phyloP scores from a whole-genome alignment of 176 grass and related monocot species.

The Aegilops umbellulata region DNA sequence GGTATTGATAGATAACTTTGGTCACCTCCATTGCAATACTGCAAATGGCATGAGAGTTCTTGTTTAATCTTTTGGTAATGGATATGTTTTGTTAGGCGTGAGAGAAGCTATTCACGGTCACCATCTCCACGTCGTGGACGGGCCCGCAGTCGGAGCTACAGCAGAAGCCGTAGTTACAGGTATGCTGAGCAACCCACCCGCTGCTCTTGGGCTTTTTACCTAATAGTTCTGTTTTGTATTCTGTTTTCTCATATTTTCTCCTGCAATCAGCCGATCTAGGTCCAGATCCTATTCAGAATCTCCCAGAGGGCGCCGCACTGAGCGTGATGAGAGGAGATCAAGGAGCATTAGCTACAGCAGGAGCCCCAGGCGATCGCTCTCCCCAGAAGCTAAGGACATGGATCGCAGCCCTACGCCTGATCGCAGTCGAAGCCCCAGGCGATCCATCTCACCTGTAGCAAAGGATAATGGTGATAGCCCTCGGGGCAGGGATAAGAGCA shows the following conservation, averaged over 20 bases:
- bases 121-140: slow-evolving; percentile 67
- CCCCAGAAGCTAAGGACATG: slow-evolving; percentile 48
- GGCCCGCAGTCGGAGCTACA: slow-evolving; percentile 67
- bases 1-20: slow-evolving; percentile 22
- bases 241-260: not conserved
- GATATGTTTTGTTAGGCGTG: slow-evolving; percentile 36
- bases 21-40: not conserved
- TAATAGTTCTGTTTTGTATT: not conserved
- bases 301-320: slow-evolving; percentile 37
- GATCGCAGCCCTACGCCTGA: slow-evolving; percentile 52
- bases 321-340: slow-evolving; percentile 55
- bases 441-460: not conserved
- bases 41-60: not conserved
- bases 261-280: slow-evolving; percentile 32
- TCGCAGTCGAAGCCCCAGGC: slow-evolving; percentile 56
- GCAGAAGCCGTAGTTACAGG: slow-evolving; percentile 78
- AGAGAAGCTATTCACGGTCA: slow-evolving; percentile 78
- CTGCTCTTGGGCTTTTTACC: not conserved
- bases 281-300: slow-evolving; percentile 59
- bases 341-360: slow-evolving; percentile 80
- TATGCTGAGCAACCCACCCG: not conserved
- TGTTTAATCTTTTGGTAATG: not conserved
- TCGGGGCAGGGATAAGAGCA: slow-evolving; percentile 40
- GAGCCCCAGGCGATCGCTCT: slow-evolving; percentile 56
- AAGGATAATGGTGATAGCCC: slow-evolving; percentile 60